Evolutionary conservation across 306 rosid genomes (phyloP).

Genomic region (Carpinus viminea): DNA sequence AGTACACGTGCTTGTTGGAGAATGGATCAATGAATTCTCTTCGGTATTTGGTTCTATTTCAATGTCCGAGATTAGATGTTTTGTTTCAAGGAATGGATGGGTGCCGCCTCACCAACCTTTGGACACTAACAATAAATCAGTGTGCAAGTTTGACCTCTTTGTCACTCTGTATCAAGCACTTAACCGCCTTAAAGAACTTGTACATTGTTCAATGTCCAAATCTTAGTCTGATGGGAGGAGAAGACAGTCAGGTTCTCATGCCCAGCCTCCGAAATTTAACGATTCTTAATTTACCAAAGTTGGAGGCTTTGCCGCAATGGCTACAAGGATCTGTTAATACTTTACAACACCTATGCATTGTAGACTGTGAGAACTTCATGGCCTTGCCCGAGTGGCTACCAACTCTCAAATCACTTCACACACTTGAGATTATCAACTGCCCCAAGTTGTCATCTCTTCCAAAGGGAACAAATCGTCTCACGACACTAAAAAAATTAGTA

Average conservation of each 20-base stretch:
- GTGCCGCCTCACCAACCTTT: background rate
- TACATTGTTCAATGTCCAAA: background rate
- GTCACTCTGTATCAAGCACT: constrained; percentile 11
- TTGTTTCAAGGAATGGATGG: constrained; percentile 4
- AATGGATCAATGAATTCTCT: constrained; percentile 27
- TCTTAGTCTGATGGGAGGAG: constrained; percentile 8
- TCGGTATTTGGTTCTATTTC: background rate
- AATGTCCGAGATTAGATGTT: constrained; percentile 17
- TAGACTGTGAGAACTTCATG: background rate
- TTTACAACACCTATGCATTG: background rate
- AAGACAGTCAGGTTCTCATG: background rate
- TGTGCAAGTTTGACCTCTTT: constrained; percentile 27
- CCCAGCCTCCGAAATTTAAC: background rate
- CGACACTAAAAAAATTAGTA: background rate
- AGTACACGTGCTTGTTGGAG: constrained; percentile 9
- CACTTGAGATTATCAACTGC: background rate
- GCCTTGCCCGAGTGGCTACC: constrained; percentile 36
- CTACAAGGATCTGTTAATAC: constrained; percentile 27
- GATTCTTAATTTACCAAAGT: background rate
- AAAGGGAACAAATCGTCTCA: background rate
- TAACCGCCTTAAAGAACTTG: constrained; percentile 13
- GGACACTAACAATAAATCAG: rapidly evolving
- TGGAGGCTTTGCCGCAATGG: constrained; percentile 30
- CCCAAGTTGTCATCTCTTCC: constrained; percentile 24
- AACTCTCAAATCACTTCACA: background rate